Evolutionary conservation across 2,329 filamentous ascomycete species (phyloP).

Genomic region (Cylindrodendrum hubeiense): DNA sequence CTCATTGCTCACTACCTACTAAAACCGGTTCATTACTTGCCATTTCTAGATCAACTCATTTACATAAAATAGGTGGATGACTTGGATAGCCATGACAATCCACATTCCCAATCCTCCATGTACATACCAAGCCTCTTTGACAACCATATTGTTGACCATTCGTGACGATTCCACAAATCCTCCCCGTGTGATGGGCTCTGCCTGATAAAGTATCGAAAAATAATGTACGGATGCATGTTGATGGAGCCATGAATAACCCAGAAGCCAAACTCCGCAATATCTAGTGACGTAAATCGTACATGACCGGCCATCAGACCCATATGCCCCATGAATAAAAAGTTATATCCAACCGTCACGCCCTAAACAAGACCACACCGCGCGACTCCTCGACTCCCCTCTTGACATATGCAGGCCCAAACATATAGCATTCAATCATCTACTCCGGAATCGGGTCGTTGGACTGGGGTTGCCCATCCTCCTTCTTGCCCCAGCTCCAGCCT

Average conservation of each 20-base stretch:
- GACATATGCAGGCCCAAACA: conserved; percentile 15
- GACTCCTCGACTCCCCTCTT: conserved; percentile 5
- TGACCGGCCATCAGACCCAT: conserved; percentile 43
- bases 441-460: conserved; percentile 51
- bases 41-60: not conserved
- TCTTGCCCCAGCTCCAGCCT: conserved; percentile 68
- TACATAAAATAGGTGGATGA: not conserved
- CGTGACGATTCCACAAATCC: not conserved
- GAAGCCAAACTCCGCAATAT: conserved; percentile 48
- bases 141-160: not conserved
- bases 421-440: conserved; percentile 37
- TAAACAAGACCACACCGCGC: conserved; percentile 32
- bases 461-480: conserved; percentile 57
- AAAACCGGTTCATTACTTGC: not conserved
- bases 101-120: conserved; percentile 28
- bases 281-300: conserved; percentile 48
- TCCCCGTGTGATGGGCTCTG: conserved; percentile 28
- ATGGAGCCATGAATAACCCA: conserved; percentile 45
- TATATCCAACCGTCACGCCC: conserved; percentile 43
- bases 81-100: not conserved
- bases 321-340: conserved; percentile 36
- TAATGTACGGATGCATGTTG: conserved; percentile 40
- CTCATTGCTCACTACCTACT: not conserved
- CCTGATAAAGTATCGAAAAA: conserved; percentile 21
- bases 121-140: conserved; percentile 13